Evolutionary conservation across 2,329 filamentous ascomycete species (phyloP), one percentile per base, ranked within the genome.

Genomic region (Alternaria metachromatica): DNA sequence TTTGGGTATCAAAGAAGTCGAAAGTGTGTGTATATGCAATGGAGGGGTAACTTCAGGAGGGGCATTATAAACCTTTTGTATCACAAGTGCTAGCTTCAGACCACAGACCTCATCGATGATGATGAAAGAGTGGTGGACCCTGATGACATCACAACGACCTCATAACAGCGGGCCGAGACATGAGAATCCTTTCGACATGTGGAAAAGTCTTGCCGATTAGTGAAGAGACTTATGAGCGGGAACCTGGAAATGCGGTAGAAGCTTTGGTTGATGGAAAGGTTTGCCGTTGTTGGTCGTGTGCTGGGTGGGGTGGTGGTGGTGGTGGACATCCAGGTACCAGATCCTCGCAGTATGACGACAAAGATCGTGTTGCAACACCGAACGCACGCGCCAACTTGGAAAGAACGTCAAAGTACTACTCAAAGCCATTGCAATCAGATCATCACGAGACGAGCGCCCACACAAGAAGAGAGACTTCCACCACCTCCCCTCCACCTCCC

Each of bases 71-170:
- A 23, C 6, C 6, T 45, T 37, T 50, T 55, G 15, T 43, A 44
- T 23, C 11, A 25, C 13, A 41, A 53, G 9, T 25, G 15, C 28
- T 53, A 37, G 30, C 49, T 53, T 37, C 30, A 33, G 30, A 33
- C 30, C 30, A 33, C 26, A 50, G 9, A 30, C n/a, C 48, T 30
- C 48, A 53, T 53, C 49, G 49, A n/a, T 37, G 49, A 62, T 55
- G 59, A 61, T 61, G 53, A 45, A 62, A 58, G 65, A 54, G 33
- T 63, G 37, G 45, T 59, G 65, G 64, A 66, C 55, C 60, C 56
- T 63, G 12, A 65, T 71, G 66, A 72, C 62, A 61, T 71, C 68
- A 73, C 62, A 59, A 25, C 62, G 62, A 71, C 68, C 64, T 71
- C 70, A 71, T 69, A 49, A 55, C 25, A 21, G 25, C 44, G 62